phyloP scores from a whole-genome alignment of 495 filamentous ascomycete species.

The Penicillium odoratum region DNA sequence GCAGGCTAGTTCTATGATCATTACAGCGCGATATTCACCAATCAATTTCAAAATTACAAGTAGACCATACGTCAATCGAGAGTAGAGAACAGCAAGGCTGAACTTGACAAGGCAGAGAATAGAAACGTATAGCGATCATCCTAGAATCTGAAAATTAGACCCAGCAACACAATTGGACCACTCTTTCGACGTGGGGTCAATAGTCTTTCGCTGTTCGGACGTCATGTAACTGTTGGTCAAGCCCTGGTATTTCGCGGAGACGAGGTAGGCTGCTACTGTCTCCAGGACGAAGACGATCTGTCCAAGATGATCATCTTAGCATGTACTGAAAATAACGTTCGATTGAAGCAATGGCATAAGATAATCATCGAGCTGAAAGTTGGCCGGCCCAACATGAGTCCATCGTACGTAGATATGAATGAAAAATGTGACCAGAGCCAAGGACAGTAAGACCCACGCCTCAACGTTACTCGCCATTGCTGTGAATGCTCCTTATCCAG shows the following conservation, averaged over 20 bases:
- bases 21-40: constrained; percentile 1
- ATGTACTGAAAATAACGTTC: not conserved
- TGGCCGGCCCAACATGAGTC: constrained; percentile 42
- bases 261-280: constrained; percentile 36
- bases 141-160: constrained; percentile 52
- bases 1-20: constrained; percentile 36
- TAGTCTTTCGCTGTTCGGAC: constrained; percentile 34
- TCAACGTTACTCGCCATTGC: constrained; percentile 35
- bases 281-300: constrained; percentile 35
- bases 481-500: not conserved
- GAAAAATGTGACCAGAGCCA: constrained; percentile 45
- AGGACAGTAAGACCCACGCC: constrained; percentile 47
- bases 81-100: constrained; percentile 51
- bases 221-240: constrained; percentile 56
- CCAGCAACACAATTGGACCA: constrained; percentile 45
- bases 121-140: constrained; percentile 53
- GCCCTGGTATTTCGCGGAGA: constrained; percentile 38
- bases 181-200: constrained; percentile 43
- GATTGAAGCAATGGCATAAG: constrained; percentile 45
- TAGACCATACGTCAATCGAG: constrained; percentile 48
- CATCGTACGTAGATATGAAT: constrained; percentile 48
- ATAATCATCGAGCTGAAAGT: constrained; percentile 56
- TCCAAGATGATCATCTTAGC: not conserved
- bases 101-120: constrained; percentile 55
- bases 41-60: not conserved